Conservation (phyloP, 768 basidiomycete species). For the Auriscalpium vulgare region DNA sequence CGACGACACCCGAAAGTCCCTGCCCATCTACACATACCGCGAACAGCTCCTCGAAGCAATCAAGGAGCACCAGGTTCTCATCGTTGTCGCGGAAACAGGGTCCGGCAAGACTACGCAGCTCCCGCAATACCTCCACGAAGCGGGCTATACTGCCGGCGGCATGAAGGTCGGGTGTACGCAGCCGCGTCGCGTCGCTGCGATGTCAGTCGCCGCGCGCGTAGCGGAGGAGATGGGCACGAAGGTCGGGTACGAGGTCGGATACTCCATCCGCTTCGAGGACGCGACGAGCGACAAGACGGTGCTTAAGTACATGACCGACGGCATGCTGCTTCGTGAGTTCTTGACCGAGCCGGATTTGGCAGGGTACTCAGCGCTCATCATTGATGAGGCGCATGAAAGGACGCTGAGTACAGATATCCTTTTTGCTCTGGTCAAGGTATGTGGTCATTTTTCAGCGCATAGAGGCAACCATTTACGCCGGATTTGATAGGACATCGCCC, state of each 20-base stretch:
- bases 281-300: conserved; percentile 99
- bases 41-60: conserved; percentile 86
- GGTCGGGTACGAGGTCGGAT: conserved; percentile 98
- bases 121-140: conserved; percentile 97
- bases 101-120: conserved; percentile 99
- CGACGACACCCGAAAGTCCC: conserved; percentile 86
- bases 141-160: conserved; percentile 85
- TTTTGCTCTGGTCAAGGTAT: conserved; percentile 95
- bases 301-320: conserved; percentile 99
- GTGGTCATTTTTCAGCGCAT: conserved; percentile 10
- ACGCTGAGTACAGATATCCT: conserved; percentile 98
- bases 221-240: conserved; percentile 98
- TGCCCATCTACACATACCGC: conserved; percentile 88
- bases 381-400: conserved; percentile 97
- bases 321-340: conserved; percentile 96
- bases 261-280: conserved; percentile 99
- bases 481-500: conserved; percentile 75
- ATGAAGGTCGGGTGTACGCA: conserved; percentile 94
- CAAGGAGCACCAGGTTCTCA: conserved; percentile 86
- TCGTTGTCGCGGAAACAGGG: conserved; percentile 97
- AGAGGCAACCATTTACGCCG: conserved; percentile 22
- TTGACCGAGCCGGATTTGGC: conserved; percentile 95
- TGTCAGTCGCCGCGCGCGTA: conserved; percentile 98
- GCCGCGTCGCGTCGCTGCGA: conserved; percentile 96
- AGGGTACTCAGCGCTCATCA: conserved; percentile 90